Evolutionary conservation across 768 basidiomycete species (phyloP).

Genomic region (Termitomyces sp.): DNA sequence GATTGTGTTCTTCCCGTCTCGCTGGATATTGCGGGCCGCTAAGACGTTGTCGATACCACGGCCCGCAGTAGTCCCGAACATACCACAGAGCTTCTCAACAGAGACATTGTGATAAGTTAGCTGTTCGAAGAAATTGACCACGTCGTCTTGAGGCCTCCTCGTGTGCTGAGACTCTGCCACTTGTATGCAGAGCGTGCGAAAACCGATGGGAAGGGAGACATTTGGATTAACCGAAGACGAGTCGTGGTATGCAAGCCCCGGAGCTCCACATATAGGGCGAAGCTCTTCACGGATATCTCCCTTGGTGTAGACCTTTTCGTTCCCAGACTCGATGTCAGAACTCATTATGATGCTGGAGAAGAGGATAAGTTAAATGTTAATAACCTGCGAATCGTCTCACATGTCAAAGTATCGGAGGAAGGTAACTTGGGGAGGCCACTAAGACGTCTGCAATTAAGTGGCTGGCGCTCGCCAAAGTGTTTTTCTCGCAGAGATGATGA

Average conservation of each 20-base stretch:
- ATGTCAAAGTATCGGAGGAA: neutral
- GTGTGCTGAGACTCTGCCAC: too few species aligned
- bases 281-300: neutral
- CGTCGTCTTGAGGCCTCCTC: constrained; percentile 6
- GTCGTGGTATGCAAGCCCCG: neutral
- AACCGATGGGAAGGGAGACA: constrained; percentile 13
- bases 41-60: constrained; percentile 10
- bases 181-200: constrained; percentile 17
- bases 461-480: neutral
- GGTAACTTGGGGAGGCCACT: neutral
- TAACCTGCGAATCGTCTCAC: neutral
- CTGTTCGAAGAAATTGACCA: constrained; percentile 12
- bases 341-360: neutral
- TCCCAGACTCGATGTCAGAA: neutral
- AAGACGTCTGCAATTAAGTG: neutral
- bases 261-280: neutral
- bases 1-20: constrained; percentile 14
- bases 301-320: neutral
- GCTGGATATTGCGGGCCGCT: constrained; percentile 10
- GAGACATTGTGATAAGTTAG: constrained; percentile 10
- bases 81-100: constrained; percentile 8
- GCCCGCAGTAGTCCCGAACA: constrained; percentile 9
- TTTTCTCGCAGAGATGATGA: too few species aligned
- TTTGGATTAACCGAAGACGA: neutral
- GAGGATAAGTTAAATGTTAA: neutral